Evolutionary conservation across 495 filamentous ascomycete genomes (phyloP).

Genomic region (Saxispiralis lemnorum): DNA sequence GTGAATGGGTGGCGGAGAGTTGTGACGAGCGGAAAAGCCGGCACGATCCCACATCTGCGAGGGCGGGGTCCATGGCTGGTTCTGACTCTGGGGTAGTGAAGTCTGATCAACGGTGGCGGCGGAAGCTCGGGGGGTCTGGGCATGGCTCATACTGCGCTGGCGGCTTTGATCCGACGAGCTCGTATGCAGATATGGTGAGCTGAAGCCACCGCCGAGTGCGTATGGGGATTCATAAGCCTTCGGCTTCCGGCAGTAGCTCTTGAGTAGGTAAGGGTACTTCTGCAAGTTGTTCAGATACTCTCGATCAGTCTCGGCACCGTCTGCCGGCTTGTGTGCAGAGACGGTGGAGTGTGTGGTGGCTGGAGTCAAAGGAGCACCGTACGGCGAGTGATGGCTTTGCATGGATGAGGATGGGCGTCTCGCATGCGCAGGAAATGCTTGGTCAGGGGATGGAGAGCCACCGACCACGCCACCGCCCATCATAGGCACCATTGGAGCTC

Average conservation of each 20-base stretch:
- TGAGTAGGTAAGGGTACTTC: slow-evolving; percentile 24
- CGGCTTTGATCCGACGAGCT: not conserved
- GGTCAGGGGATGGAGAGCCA: no score
- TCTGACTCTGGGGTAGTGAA: not conserved
- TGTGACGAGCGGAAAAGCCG: not conserved
- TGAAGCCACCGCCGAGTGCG: slow-evolving; percentile 17
- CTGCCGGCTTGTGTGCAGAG: not conserved
- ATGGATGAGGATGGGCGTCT: slow-evolving; percentile 8
- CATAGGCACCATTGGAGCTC: slow-evolving; percentile 16
- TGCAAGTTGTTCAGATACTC: slow-evolving; percentile 21
- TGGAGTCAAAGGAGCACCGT: slow-evolving; percentile 12
- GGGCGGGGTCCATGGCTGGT: slow-evolving; percentile 16
- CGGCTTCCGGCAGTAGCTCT: slow-evolving; percentile 21
- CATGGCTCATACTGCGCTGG: not conserved
- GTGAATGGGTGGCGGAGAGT: not conserved
- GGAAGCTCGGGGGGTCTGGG: slow-evolving; percentile 7
- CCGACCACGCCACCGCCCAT: slow-evolving; percentile 11
- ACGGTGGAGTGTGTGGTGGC: slow-evolving; percentile 8
- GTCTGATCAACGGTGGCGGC: not conserved
- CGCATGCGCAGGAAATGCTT: no score
- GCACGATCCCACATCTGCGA: slow-evolving; percentile 10
- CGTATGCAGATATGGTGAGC: slow-evolving; percentile 16
- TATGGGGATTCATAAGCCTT: slow-evolving; percentile 23
- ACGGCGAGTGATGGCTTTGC: slow-evolving; percentile 7
- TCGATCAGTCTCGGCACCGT: slow-evolving; percentile 7